Conservation (phyloP, 148 eudicot species). For the Talinum fruticosum region DNA sequence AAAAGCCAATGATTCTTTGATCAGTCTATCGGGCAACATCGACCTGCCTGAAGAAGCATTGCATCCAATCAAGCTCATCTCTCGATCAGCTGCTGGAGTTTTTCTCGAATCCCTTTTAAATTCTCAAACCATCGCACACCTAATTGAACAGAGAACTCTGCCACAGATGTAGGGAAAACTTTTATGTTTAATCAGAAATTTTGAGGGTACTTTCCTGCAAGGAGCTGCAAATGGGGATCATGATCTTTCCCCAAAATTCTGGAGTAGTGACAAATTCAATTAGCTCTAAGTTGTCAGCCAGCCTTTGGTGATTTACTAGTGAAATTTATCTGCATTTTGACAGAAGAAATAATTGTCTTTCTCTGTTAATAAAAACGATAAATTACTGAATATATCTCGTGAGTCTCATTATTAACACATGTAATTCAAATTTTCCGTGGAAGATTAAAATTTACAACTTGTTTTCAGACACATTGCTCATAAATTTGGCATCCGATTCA, state of each 20-base stretch:
- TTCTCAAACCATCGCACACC: slow-evolving; percentile 28
- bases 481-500: slow-evolving; percentile 49
- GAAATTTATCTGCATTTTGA: no score
- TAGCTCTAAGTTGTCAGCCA: slow-evolving; percentile 8
- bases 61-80: slow-evolving; percentile 38
- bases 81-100: slow-evolving; percentile 29
- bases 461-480: slow-evolving; percentile 40
- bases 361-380: no score
- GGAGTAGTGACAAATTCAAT: slow-evolving; percentile 5
- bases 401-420: no score
- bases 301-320: background rate
- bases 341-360: no score
- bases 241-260: background rate
- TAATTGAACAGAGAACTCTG: slow-evolving; percentile 33
- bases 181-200: background rate
- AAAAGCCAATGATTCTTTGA: slow-evolving; percentile 16
- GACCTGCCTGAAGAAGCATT: slow-evolving; percentile 34
- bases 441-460: no score
- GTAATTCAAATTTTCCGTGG: no score
- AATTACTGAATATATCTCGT: no score
- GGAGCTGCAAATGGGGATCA: background rate
- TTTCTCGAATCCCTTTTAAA: slow-evolving; percentile 20
- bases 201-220: background rate
- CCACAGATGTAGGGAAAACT: no score
- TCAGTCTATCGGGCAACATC: slow-evolving; percentile 25